Base-by-base conservation (phyloP, 164 flowering plant species). In the Magnolia officinalis region DNA sequence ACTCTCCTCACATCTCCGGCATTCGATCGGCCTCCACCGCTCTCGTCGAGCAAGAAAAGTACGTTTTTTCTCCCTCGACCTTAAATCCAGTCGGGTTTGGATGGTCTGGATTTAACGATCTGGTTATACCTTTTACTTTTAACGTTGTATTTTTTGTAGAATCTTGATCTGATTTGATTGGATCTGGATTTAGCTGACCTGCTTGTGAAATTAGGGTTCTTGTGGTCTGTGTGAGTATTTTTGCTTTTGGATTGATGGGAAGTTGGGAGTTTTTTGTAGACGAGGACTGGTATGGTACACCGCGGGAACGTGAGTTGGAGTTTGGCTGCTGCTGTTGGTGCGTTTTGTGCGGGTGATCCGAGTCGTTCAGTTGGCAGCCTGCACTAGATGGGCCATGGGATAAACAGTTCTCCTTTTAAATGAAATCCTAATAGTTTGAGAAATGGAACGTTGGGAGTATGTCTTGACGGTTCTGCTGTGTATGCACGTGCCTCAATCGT, bases 11-110 rank as follows among this genome's bases (percentile, higher is more conserved):
- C 83, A 78, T 91, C 80, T 78, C 90, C 64, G 88, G 88, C 63
- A 87, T 89, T 70, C 95, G 91, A 66, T 88, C 94, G 76, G 85
- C 87, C n/a, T 71, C 92, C 45, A 80, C 86, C 20, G 89, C 90
- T 74, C 76, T 88, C 66, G 88, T 78, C 67, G 98, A 95, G 81
- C 96, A 95, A 37, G 97, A 95, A 24, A 95, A 93, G 99, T 95
- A 88, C 51, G 70, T 75, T 10, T 51, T 23, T 13, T 65, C 55
- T 50, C 6, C 8, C 59, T 50, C 24, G 16, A n/a, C 26, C 59
- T 49, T 21, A 2, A 9, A n/a, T 20, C 4, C 23, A 23, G n/a
- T 45, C 23, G 49, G 31, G 18, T 10, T 23, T 31, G 4, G 61
- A 55, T 11, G 11, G 16, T 55, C 61, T 16, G 61, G 13, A 11